Evolutionary conservation across 768 basidiomycete species (phyloP), one percentile per base, ranked within the genome.

Genomic region (Mrakia blollopis): DNA sequence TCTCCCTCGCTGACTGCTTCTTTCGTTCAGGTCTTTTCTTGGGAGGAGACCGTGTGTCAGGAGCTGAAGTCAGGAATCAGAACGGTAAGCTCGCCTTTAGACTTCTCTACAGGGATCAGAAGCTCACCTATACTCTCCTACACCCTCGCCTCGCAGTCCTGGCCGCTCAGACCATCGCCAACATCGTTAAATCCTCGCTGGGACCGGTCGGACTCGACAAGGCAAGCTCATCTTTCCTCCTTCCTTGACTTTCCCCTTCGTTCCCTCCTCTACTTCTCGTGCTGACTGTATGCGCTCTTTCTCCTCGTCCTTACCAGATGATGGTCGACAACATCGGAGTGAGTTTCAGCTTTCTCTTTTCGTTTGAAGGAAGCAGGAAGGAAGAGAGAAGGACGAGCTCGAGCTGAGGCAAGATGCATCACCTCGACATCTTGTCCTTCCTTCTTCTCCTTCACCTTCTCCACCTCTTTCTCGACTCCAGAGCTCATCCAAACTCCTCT

Each of bases 281-380:
- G 28, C 68, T 76, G 68, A 47, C 44, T 67, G 13, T 69, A 14
- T 65, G 47, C 52, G 44, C 21, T 28, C 14, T 37, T 11, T 25
- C 44, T 37, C n/a, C 30, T 1, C 16, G 9, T 23, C 0, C 11
- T 32, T 3, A 67, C 28, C 37, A 84, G 80, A 84, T 98, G 96
- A 87, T 97, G 75, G 94, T 98, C 23, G 95, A 98, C 84, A 95
- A 96, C 85, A 94, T 98, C 80, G 95, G 94, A 80, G 94, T 95
- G 82, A 81, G 91, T 85, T 41, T 57, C 13, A 25, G 7, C n/a
- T 57, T 30, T 63, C 47, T 50, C 32, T 23, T 28, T 1, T 13
- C 50, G 28, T 18, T 18, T 16, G 35, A 16, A 18, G 1, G 54
- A 4, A 25, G 44, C 21, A 32, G 11, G 30, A 16, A 32, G 32